Base-by-base conservation (phyloP, 345 rosid species). In the Angophora floribunda region DNA sequence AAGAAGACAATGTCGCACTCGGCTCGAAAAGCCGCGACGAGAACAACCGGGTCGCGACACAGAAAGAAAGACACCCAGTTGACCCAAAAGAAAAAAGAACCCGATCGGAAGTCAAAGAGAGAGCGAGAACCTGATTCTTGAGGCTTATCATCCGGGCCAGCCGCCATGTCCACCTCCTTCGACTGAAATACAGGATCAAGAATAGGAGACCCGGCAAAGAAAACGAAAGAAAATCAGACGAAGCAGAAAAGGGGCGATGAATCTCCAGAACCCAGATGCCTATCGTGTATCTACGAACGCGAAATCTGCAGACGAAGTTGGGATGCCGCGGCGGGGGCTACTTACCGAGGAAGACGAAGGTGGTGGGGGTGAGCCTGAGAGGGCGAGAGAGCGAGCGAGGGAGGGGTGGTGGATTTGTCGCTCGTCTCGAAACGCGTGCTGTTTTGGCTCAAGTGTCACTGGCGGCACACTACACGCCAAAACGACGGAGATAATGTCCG, bases 141-240 rank as follows among this genome's bases (percentile, higher is more conserved):
- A 22, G 84, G 84, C 28, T 75, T 75, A 75, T 75, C 44, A 45
- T 75, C 84, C 84, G 13, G 13, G 49, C 49, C 84, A 75, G 84
- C 21, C 28, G 84, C 84, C 84, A 75, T 75, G 84, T 75, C 84
- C 84, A 75, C 84, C 84, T 41, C 84, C 84, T 41, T 26, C 84
- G 28, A 75, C 84, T 75, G 44, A 41, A 41, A 21, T 26, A 21
- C 84, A 0, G 82, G 84, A 75, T 75, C 84, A 75, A 75, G 14
- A 41, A 75, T 1, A 41, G 28, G 84, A 41, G 13, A 75, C 84
- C 84, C 84, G 6, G 1, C 49, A 75, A 75, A 75, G 82, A 75
- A 36, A 75, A 41, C 82, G 28, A 41, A 10, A 41, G 44, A 10
- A 36, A 63, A 75, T 75, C 84, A 75, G 41, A 75, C 3, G 44